Percentiles rank a stretch among this genome's conserved stretches.
phyloP scores from a whole-genome alignment of 1,284 basidiomycete species.

The Austroboletus novae-zelandiae region DNA sequence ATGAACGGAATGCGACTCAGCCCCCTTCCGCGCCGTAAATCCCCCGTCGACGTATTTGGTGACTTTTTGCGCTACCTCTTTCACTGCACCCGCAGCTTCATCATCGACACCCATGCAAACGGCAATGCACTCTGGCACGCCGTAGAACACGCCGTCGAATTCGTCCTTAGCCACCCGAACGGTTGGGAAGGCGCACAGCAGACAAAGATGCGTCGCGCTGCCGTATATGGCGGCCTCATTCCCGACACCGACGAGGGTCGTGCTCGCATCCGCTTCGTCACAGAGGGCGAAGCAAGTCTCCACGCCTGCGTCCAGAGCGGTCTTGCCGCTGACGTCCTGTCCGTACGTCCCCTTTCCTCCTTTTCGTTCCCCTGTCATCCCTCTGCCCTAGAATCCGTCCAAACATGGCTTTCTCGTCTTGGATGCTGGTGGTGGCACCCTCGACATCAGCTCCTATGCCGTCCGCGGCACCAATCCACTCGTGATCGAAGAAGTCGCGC shows the following conservation, averaged over 20 bases:
- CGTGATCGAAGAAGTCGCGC: constrained; percentile 76
- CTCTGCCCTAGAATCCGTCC: constrained; percentile 51
- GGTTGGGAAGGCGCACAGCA: constrained; percentile 83
- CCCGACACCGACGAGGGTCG: constrained; percentile 69
- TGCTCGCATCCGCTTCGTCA: constrained; percentile 71
- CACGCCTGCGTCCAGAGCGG: constrained; percentile 75
- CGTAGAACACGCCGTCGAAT: constrained; percentile 59
- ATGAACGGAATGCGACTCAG: constrained; percentile 79
- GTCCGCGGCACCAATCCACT: constrained; percentile 65
- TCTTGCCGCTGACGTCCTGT: constrained; percentile 69
- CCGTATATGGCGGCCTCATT: constrained; percentile 64
- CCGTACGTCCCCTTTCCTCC: constrained; percentile 40
- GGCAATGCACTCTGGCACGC: constrained; percentile 61
- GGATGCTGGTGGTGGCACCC: constrained; percentile 76
- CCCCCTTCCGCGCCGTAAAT: constrained; percentile 60
- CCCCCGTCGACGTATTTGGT: constrained; percentile 69
- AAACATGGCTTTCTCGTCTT: constrained; percentile 74
- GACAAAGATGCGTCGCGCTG: constrained; percentile 68
- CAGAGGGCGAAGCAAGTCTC: constrained; percentile 77
- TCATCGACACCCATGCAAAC: constrained; percentile 72
- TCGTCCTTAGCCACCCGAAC: constrained; percentile 75
- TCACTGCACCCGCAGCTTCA: constrained; percentile 66
- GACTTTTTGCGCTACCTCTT: constrained; percentile 76
- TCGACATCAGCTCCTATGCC: constrained; percentile 76
- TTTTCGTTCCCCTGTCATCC: constrained; percentile 3